Conservation (phyloP, 1,139 yeast genomes). For the Taphrina deformans region DNA sequence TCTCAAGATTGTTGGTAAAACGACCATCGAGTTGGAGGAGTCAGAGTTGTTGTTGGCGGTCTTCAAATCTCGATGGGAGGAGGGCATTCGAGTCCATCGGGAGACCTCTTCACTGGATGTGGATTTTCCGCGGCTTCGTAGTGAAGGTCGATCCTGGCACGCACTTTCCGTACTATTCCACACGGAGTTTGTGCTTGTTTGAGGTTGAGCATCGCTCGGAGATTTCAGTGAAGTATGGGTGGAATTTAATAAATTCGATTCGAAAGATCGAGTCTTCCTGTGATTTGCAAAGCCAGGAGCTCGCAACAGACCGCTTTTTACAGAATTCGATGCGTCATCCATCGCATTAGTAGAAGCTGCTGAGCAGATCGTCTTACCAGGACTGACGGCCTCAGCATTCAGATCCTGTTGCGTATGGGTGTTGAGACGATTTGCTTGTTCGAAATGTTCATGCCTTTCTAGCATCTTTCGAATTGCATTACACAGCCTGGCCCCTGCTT, state of each 20-base stretch:
- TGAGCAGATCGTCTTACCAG: background rate
- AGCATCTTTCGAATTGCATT: constrained; percentile 30
- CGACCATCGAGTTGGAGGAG: background rate
- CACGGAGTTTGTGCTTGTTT: background rate
- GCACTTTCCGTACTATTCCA: background rate
- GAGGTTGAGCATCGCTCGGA: background rate
- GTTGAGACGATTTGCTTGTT: background rate
- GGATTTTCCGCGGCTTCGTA: background rate
- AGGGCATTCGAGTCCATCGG: background rate
- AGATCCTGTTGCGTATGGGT: background rate
- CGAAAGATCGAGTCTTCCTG: constrained; percentile 40
- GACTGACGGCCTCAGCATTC: background rate
- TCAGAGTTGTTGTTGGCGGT: background rate
- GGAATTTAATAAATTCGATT: constrained; percentile 38
- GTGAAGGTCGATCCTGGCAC: background rate
- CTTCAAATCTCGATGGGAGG: background rate
- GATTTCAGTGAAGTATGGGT: background rate
- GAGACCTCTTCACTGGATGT: background rate
- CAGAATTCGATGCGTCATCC: background rate
- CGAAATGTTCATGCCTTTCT: constrained; percentile 21
- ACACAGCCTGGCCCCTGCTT: constrained; percentile 29
- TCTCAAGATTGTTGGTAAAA: background rate
- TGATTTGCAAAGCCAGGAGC: constrained; percentile 35
- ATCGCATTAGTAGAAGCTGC: background rate
- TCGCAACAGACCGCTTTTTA: background rate